These are phyloP conservation scores for Xylariaceae sp. DNA, from an alignment of 2,329 filamentous ascomycete species.

Conservation along the genomic window DNA sequence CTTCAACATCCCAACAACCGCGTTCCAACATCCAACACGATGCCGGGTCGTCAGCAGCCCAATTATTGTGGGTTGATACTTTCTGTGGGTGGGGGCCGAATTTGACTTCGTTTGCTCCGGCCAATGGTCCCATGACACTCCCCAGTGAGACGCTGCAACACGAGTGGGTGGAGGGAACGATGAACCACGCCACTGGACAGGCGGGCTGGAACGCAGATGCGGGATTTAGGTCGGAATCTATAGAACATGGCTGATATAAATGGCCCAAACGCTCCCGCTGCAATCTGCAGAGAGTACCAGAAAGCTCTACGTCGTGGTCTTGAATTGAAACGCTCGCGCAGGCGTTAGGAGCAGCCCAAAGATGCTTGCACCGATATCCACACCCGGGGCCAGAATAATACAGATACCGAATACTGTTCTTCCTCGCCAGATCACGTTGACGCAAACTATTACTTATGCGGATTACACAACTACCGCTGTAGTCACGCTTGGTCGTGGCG, in stretches of 20 bases:
- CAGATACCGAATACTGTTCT: conserved; percentile 13
- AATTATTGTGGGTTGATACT: conserved; percentile 31
- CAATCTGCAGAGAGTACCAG: background rate
- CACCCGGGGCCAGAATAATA: background rate
- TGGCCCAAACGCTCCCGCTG: conserved; percentile 3
- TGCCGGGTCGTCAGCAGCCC: conserved; percentile 31
- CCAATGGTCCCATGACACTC: conserved; percentile 35
- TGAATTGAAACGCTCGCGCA: conserved; percentile 5
- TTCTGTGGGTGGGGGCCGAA: conserved; percentile 25
- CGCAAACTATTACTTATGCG: conserved; percentile 39
- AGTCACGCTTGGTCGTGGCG: conserved; percentile 37
- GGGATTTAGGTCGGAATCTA: background rate
- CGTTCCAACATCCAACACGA: conserved; percentile 27
- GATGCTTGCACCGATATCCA: conserved; percentile 12
- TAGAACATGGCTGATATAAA: conserved; percentile 7
- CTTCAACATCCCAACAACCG: no score
- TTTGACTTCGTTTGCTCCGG: conserved; percentile 25
- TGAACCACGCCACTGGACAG: no score
- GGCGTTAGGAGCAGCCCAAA: conserved; percentile 1
- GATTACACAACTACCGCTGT: conserved; percentile 37
- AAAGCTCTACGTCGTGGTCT: background rate
- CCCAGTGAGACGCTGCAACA: conserved; percentile 25
- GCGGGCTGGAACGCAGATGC: conserved; percentile 5
- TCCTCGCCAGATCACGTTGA: conserved; percentile 37
- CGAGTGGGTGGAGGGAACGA: no score